These are phyloP conservation scores for Metarhizium anisopliae DNA, from an alignment of 2,329 filamentous ascomycete species.

Conservation along the genomic window DNA sequence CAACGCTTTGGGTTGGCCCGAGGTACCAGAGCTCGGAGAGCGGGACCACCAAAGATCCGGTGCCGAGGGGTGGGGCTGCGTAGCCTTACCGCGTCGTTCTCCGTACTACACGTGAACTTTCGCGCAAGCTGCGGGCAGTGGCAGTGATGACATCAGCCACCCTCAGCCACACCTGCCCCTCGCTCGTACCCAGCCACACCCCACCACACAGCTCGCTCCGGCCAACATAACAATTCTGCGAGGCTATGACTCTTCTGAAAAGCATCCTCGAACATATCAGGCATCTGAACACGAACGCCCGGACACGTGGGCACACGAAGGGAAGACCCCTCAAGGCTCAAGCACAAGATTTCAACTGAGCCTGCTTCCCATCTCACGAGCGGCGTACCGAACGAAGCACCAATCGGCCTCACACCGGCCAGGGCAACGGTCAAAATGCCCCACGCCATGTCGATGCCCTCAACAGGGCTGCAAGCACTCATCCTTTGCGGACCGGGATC, in stretches of 20 bases:
- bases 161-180: conserved; percentile 3
- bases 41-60: conserved; percentile 8
- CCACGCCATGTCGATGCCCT: conserved; percentile 63
- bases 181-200: not conserved
- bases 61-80: too few relatives aligned
- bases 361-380: not conserved
- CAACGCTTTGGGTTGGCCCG: conserved; percentile 7
- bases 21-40: conserved; percentile 3
- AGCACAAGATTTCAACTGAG: not conserved
- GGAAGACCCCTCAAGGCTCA: not conserved
- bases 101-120: not conserved
- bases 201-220: not conserved
- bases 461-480: conserved; percentile 71
- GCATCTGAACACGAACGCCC: not conserved
- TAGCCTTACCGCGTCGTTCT: conserved; percentile 3
- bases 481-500: conserved; percentile 78
- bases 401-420: not conserved
- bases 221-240: not conserved
- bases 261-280: not conserved
- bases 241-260: conserved; percentile 6
- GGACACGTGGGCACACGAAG: not conserved
- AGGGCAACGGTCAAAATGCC: conserved; percentile 44
- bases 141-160: not conserved
- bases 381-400: not conserved
- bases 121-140: not conserved